phyloP scores from a whole-genome alignment of 2,329 filamentous ascomycete genomes.

The Exophiala sp. region DNA sequence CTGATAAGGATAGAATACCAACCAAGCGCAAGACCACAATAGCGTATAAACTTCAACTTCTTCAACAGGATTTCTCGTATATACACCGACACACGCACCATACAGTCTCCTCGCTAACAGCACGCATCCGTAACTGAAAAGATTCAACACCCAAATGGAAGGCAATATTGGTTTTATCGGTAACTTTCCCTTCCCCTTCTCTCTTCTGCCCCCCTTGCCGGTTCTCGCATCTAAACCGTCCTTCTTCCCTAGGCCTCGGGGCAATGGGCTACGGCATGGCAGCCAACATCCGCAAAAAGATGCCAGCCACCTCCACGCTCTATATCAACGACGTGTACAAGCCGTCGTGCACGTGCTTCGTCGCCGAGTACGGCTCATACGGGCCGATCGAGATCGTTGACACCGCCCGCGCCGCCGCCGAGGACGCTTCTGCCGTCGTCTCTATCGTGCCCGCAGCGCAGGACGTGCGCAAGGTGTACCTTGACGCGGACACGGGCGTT shows the following conservation, averaged over 20 bases:
- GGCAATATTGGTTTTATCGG: no score
- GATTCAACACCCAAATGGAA: no score
- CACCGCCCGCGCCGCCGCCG: not conserved
- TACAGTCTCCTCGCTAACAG: no score
- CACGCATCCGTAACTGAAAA: no score
- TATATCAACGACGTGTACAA: slow-evolving; percentile 46
- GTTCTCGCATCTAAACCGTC: no score
- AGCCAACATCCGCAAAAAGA: slow-evolving; percentile 45
- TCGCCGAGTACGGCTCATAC: not conserved
- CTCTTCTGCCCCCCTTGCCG: no score
- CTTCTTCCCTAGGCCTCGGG: slow-evolving; percentile 49
- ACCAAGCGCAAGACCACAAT: no score
- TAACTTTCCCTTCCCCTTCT: no score
- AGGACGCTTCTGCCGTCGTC: not conserved
- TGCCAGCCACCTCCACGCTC: slow-evolving; percentile 39
- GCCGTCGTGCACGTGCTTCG: slow-evolving; percentile 22
- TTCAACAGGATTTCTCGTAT: no score
- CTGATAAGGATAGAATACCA: no score
- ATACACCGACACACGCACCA: no score
- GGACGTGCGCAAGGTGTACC: slow-evolving; percentile 4
- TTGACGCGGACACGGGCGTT: slow-evolving; percentile 1
- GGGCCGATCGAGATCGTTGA: not conserved
- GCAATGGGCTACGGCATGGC: slow-evolving; percentile 52
- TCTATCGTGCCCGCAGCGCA: slow-evolving; percentile 5
- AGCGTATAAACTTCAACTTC: no score